Evolutionary conservation across 176 grass and related monocot species (phyloP), one percentile per base, ranked within the genome.

Genomic region (Musa acuminata): DNA sequence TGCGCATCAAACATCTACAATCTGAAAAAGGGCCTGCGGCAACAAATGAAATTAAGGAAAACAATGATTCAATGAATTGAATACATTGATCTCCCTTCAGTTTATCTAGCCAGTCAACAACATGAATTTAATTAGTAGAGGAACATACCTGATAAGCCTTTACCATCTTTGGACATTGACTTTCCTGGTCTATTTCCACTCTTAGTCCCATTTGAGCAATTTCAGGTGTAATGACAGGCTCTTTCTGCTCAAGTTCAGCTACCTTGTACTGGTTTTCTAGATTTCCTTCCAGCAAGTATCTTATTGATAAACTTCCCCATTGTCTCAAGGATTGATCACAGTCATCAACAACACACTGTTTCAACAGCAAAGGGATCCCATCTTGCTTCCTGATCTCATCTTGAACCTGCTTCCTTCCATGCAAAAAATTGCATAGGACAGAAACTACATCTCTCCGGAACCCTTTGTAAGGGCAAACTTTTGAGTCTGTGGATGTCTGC

Each of bases 271-370:
- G 80, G 80, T 98, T 98, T 78, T 89, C 90, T 75, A 62, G 81
- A 78, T 98, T 98, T 59, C 73, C 90, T 76, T 93, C 90, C 73
- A 98, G 81, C 84, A 98, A 85, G 78, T 93, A 78, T 73, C 85
- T 89, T 48, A 98, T 76, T 20, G 86, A 84, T 43, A 98, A 58
- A 67, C 91, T 75, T 50, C 83, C 90, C 90, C 86, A 93, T 69
- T 93, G 87, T 78, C 86, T 87, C 75, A 94, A 75, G 71, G 83
- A 91, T 59, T 86, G 86, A 60, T 89, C 91, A 50, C 87, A 84
- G 72, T 98, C 88, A 76, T 93, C 90, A 27, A 98, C 7, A 62
- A 98, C 82, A 35, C 95, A 94, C 9, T 98, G 95, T 81, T 93
- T 90, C 84, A 98, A 71, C 10, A 98, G 74, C 11, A 94, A 72